phyloP scores from a whole-genome alignment of 1,284 basidiomycete species.

The Stereum hirsutum region DNA sequence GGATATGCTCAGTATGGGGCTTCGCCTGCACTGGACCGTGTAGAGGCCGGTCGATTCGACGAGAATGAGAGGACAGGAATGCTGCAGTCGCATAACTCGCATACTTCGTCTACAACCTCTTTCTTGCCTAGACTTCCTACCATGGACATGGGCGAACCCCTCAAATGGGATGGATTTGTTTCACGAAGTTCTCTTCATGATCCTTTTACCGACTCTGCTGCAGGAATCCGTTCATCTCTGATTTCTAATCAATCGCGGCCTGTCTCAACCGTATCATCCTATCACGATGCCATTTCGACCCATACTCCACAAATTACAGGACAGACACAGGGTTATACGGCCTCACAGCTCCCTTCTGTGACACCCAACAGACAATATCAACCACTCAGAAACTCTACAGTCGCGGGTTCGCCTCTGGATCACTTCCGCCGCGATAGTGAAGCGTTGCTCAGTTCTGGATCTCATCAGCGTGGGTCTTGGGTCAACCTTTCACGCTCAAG shows the following conservation, averaged over 20 bases:
- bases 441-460: constrained; percentile 57
- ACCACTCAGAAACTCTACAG: constrained; percentile 8
- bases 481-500: constrained; percentile 47
- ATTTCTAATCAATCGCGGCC: constrained; percentile 4
- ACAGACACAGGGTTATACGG: not conserved
- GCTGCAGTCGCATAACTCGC: too few species aligned
- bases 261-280: constrained; percentile 7
- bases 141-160: constrained; percentile 25
- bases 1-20: too few species aligned
- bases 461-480: constrained; percentile 38
- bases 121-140: constrained; percentile 14
- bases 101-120: constrained; percentile 2
- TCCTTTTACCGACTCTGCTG: constrained; percentile 19
- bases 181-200: constrained; percentile 12
- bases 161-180: constrained; percentile 17
- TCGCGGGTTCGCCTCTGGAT: constrained; percentile 14
- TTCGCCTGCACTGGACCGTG: too few species aligned
- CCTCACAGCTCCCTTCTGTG: not conserved
- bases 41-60: too few species aligned
- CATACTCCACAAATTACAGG: not conserved
- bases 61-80: too few species aligned
- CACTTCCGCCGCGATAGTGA: constrained; percentile 43
- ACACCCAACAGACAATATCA: not conserved
- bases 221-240: constrained; percentile 2
- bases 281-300: not conserved